phyloP scores from a whole-genome alignment of 1,284 basidiomycete species.

The Tausonia pullulans region DNA sequence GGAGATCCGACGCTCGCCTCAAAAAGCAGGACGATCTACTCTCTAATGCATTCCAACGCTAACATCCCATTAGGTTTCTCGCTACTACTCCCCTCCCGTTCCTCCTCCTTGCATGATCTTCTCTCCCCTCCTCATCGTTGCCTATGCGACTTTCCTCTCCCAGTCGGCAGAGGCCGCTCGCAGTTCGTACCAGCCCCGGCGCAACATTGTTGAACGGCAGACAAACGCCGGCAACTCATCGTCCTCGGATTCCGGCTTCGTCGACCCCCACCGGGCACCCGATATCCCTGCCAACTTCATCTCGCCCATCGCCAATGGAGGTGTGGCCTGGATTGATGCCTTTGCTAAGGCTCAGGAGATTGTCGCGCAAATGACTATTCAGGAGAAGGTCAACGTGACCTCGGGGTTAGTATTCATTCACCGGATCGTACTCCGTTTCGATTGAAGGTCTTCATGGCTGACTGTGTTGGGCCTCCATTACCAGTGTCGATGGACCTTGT shows the following conservation, averaged over 20 bases:
- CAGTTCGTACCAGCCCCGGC: no score
- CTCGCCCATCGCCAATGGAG: background rate
- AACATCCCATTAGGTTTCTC: no score
- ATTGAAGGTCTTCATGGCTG: no score
- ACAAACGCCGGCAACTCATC: background rate
- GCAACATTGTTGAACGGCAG: background rate
- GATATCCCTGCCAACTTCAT: slow-evolving; percentile 7
- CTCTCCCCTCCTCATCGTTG: slow-evolving; percentile 8
- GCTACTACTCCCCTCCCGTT: no score
- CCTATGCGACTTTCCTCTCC: background rate
- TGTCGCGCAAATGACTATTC: slow-evolving; percentile 36
- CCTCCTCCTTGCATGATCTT: background rate
- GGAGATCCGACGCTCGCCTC: no score
- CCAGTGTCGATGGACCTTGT: no score
- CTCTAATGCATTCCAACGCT: no score
- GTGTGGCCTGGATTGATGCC: slow-evolving; percentile 20
- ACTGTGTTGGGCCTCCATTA: no score
- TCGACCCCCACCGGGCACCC: slow-evolving; percentile 8
- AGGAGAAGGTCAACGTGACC: slow-evolving; percentile 33
- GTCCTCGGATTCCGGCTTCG: background rate
- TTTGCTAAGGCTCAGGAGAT: slow-evolving; percentile 29
- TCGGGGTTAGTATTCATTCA: background rate
- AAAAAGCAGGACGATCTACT: no score
- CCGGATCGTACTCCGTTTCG: background rate
- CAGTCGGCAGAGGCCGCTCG: background rate